phyloP scores from a whole-genome alignment of 305 asterid genomes.

The Nicotiana rustica region DNA sequence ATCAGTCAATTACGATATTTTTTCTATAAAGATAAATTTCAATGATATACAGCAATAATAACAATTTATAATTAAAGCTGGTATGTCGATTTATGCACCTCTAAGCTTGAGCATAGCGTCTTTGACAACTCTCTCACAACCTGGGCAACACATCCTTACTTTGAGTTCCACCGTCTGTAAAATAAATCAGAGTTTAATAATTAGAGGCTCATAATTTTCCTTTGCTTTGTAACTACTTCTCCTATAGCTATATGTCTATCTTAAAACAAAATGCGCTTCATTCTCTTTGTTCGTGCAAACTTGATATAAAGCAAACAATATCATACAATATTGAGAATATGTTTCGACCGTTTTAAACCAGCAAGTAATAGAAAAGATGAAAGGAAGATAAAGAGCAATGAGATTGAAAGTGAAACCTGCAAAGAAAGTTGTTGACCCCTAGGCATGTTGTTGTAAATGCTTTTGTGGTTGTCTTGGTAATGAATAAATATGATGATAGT shows the following conservation, averaged over 20 bases:
- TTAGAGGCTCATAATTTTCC: neutral
- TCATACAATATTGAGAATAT: too few relatives aligned
- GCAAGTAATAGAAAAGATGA: neutral
- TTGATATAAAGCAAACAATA: too few relatives aligned
- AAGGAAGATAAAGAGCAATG: neutral
- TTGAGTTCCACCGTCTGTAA: slow-evolving; percentile 88
- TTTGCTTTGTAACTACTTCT: neutral
- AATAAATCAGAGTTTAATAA: slow-evolving; percentile 11
- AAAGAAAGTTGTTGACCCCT: slow-evolving; percentile 81
- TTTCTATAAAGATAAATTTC: neutral
- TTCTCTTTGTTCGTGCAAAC: neutral
- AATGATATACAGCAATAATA: neutral
- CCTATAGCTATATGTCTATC: neutral
- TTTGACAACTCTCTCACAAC: slow-evolving; percentile 87
- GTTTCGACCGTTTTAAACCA: too few relatives aligned
- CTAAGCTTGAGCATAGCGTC: slow-evolving; percentile 79
- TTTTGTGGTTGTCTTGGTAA: slow-evolving; percentile 30
- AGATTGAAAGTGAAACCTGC: slow-evolving; percentile 59
- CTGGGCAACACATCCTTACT: slow-evolving; percentile 96
- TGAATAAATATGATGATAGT: slow-evolving; percentile 35
- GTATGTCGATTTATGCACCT: slow-evolving; percentile 41
- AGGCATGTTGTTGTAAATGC: slow-evolving; percentile 52
- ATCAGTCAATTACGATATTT: neutral
- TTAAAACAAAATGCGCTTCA: too few relatives aligned
- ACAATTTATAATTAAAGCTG: neutral